These are phyloP conservation scores for Dryas integrifolia DNA, from an alignment of 331 rosid species.

Conservation along the genomic window DNA sequence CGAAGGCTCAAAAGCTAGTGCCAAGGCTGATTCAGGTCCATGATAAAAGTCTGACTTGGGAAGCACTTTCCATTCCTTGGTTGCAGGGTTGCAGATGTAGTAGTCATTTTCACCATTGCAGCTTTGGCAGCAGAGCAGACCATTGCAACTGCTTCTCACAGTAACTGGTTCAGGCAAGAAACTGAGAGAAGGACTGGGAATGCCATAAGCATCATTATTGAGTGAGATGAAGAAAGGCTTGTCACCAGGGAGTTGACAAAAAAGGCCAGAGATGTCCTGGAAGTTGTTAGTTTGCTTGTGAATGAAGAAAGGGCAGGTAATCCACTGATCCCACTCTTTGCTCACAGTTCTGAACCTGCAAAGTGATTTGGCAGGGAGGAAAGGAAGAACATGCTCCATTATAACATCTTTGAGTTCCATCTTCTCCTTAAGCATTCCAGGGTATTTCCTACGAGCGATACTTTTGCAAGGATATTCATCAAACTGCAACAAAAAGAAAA, in stretches of 20 bases:
- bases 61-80: conserved; percentile 20
- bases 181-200: conserved; percentile 24
- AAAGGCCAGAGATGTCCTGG: conserved; percentile 32
- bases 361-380: conserved; percentile 45
- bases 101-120: background rate
- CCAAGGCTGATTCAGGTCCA: conserved; percentile 18
- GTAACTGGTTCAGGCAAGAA: conserved; percentile 30
- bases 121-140: conserved; percentile 42
- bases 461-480: background rate
- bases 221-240: conserved; percentile 31
- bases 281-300: conserved; percentile 29
- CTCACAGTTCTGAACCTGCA: conserved; percentile 38
- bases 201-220: conserved; percentile 26
- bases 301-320: conserved; percentile 26
- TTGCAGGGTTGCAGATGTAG: conserved; percentile 46
- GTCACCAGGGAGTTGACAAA: conserved; percentile 19
- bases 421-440: conserved; percentile 12
- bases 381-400: conserved; percentile 21
- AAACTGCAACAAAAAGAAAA: conserved; percentile 4
- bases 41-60: conserved; percentile 30
- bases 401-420: conserved; percentile 20
- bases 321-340: conserved; percentile 36
- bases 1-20: conserved; percentile 35
- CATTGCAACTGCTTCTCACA: conserved; percentile 26
- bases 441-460: background rate